phyloP scores from a whole-genome alignment of 2,329 filamentous ascomycete genomes.

The Cladosporium sp. region DNA sequence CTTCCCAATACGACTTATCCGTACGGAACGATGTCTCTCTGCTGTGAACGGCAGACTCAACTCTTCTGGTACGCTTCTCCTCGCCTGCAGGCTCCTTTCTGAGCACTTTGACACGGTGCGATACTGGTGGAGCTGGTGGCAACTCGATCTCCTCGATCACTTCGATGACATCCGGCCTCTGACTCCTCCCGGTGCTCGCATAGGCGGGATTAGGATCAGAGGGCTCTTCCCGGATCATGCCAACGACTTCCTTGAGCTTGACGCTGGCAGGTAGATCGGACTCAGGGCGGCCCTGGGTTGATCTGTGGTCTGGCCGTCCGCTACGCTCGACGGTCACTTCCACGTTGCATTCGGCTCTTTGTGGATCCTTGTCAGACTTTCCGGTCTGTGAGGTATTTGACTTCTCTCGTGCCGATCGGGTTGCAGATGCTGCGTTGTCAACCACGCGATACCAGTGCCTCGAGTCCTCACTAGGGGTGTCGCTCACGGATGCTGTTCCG shows the following conservation, averaged over 20 bases:
- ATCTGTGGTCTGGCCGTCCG: neutral
- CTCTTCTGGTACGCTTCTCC: neutral
- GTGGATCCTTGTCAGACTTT: no score
- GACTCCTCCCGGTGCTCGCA: neutral
- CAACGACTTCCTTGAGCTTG: slow-evolving; percentile 7
- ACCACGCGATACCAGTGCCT: neutral
- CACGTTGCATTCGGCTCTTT: neutral
- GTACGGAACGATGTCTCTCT: neutral
- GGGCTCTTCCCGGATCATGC: neutral
- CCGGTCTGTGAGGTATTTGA: neutral
- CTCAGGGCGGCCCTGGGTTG: neutral
- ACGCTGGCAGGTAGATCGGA: slow-evolving; percentile 4
- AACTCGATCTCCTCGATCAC: slow-evolving; percentile 14
- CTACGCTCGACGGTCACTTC: neutral
- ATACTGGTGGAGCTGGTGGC: neutral
- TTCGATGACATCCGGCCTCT: slow-evolving; percentile 9
- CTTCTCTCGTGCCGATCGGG: neutral
- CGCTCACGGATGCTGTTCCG: neutral
- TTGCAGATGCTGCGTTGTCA: neutral
- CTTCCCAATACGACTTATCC: neutral
- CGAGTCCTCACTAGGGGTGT: slow-evolving; percentile 1
- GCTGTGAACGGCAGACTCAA: neutral
- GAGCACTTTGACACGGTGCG: neutral
- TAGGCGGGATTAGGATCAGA: neutral
- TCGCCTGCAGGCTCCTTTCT: neutral